phyloP scores from a whole-genome alignment of 73 alveolate genomes.

The Stentor coeruleus region DNA sequence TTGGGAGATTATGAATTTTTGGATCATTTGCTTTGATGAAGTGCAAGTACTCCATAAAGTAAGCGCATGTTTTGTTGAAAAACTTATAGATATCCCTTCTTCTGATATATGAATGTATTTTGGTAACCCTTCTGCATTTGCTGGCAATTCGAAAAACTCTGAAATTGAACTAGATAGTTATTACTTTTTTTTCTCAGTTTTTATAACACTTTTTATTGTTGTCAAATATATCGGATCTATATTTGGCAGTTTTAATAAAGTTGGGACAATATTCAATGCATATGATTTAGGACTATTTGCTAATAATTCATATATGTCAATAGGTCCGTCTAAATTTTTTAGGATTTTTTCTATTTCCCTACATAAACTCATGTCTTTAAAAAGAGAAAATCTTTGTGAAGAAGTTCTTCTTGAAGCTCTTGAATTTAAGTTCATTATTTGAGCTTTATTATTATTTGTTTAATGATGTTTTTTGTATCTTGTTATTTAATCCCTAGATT shows the following conservation, averaged over 20 bases:
- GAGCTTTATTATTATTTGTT: neutral
- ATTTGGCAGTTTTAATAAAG: neutral
- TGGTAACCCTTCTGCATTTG: neutral
- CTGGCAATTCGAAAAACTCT: neutral
- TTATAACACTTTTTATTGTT: neutral
- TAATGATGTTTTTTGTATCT: no score
- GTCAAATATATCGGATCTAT: neutral
- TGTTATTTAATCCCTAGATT: neutral
- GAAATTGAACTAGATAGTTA: neutral
- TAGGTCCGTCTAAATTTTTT: neutral
- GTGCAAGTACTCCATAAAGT: neutral
- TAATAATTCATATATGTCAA: neutral
- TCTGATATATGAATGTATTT: no score
- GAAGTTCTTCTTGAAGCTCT: neutral
- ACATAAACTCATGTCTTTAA: no score
- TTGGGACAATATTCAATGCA: neutral
- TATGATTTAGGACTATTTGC: neutral
- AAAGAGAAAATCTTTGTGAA: neutral
- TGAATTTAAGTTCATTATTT: neutral
- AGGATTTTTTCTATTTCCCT: neutral
- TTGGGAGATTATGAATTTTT: no score
- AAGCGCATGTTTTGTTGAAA: neutral
- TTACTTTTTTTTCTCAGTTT: neutral
- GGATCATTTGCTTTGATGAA: neutral
- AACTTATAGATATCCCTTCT: neutral